Percentiles rank a stretch among this genome's conserved stretches.
Conservation (phyloP, 495 filamentous ascomycete genomes). For the Penicillium canescens region DNA sequence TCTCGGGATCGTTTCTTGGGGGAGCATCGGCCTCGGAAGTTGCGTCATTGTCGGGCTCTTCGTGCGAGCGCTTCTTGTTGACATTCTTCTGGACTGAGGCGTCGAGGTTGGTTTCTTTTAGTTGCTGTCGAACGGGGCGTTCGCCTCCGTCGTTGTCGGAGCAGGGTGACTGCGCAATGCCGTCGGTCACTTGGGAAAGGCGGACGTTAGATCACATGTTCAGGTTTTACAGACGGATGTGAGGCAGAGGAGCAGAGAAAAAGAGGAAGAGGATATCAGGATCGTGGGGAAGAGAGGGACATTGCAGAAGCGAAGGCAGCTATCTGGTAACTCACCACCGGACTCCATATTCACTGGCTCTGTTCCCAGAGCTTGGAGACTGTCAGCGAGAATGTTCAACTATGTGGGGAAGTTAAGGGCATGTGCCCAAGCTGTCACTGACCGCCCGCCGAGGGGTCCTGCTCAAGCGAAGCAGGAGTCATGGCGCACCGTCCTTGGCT, state of each 20-base stretch:
- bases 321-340: background rate
- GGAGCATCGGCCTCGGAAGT: conserved; percentile 21
- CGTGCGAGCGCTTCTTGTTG: conserved; percentile 58
- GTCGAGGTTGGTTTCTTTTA: conserved; percentile 61
- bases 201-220: conserved; percentile 10
- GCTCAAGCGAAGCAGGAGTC: conserved; percentile 13
- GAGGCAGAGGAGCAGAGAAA: background rate
- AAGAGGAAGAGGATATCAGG: background rate
- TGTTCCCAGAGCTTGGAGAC: background rate
- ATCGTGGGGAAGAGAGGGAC: no score
- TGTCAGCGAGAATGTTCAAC: background rate
- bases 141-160: conserved; percentile 55
- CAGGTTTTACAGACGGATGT: background rate
- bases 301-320: background rate
- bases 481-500: conserved; percentile 9
- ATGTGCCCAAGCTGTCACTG: conserved; percentile 9
- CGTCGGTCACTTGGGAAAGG: conserved; percentile 20
- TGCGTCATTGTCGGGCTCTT: conserved; percentile 34
- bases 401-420: background rate
- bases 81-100: conserved; percentile 21
- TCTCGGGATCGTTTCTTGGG: conserved; percentile 49
- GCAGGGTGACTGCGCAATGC: conserved; percentile 29
- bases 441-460: conserved; percentile 9
- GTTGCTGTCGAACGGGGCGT: conserved; percentile 59
- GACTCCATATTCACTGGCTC: background rate